Percentiles rank a stretch among this genome's conserved stretches.
These are phyloP conservation scores for Xylaria sp. DNA, from an alignment of 2,329 filamentous ascomycete genomes.

Conservation along the genomic window DNA sequence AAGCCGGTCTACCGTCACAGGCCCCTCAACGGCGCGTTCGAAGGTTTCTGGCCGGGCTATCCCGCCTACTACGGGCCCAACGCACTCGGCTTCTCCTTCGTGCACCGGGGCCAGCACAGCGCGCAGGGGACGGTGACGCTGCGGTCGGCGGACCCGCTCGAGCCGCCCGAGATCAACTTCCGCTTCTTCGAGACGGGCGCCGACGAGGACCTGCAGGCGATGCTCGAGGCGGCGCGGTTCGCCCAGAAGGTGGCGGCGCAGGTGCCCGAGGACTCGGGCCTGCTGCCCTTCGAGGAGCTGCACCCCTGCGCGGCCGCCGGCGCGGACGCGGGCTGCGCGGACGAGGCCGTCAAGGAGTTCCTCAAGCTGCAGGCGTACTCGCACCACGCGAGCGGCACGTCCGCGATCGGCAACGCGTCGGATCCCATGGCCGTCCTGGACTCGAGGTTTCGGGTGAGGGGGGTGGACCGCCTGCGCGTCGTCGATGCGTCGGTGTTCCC, in stretches of 20 bases:
- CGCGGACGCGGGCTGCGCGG: slow-evolving; percentile 14
- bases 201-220: slow-evolving; percentile 35
- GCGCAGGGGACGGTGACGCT: slow-evolving; percentile 62
- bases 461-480: slow-evolving; percentile 53
- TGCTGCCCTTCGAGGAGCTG: slow-evolving; percentile 39
- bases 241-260: slow-evolving; percentile 4
- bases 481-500: slow-evolving; percentile 59
- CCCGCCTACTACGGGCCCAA: slow-evolving; percentile 19
- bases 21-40: slow-evolving; percentile 20
- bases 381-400: slow-evolving; percentile 30
- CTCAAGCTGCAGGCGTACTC: slow-evolving; percentile 27
- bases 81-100: slow-evolving; percentile 39
- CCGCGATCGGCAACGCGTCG: slow-evolving; percentile 40
- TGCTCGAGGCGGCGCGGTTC: slow-evolving; percentile 30
- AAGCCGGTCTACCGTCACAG: slow-evolving; percentile 2
- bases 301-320: slow-evolving; percentile 24
- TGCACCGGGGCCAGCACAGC: slow-evolving; percentile 62
- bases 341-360: slow-evolving; percentile 27
- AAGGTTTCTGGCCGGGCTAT: slow-evolving; percentile 28
- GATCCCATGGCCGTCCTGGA: slow-evolving; percentile 57
- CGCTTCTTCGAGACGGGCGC: slow-evolving; percentile 60
- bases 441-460: slow-evolving; percentile 53
- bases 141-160: slow-evolving; percentile 63
- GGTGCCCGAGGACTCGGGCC: slow-evolving; percentile 45
- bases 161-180: slow-evolving; percentile 64